phyloP scores from a whole-genome alignment of 768 basidiomycete genomes.

The Termitomyces sp. region DNA sequence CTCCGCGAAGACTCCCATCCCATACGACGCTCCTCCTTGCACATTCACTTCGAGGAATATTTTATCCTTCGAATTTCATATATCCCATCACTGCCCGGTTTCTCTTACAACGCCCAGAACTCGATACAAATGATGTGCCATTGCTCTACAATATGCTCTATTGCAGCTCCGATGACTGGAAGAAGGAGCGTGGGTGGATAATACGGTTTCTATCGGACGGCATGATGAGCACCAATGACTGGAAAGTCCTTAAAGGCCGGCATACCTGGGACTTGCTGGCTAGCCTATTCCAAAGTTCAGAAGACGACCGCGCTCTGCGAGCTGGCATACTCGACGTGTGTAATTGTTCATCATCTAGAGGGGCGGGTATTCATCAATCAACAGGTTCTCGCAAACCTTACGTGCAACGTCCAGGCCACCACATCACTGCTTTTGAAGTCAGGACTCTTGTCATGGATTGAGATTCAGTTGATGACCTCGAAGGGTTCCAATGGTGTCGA shows the following conservation, averaged over 20 bases:
- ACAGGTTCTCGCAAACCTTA: constrained; percentile 75
- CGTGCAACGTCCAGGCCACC: constrained; percentile 65
- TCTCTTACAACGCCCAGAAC: constrained; percentile 81
- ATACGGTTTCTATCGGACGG: constrained; percentile 80
- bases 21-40: constrained; percentile 79
- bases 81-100: constrained; percentile 87
- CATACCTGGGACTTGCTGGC: constrained; percentile 90
- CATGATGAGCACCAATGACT: constrained; percentile 72
- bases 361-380: constrained; percentile 2
- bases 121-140: constrained; percentile 84
- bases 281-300: constrained; percentile 72
- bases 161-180: constrained; percentile 77
- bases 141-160: constrained; percentile 90
- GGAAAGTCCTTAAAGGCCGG: constrained; percentile 75
- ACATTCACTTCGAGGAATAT: constrained; percentile 79
- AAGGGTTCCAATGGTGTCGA: constrained; percentile 44
- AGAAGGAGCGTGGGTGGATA: constrained; percentile 89
- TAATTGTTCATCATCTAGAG: constrained; percentile 1
- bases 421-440: constrained; percentile 72
- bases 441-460: constrained; percentile 78
- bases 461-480: constrained; percentile 56
- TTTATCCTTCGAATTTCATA: constrained; percentile 84
- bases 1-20: constrained; percentile 63
- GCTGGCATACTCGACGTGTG: constrained; percentile 67
- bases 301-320: constrained; percentile 50